Evolutionary conservation across 495 filamentous ascomycete genomes (phyloP).

Genomic region (Talaromyces liani): DNA sequence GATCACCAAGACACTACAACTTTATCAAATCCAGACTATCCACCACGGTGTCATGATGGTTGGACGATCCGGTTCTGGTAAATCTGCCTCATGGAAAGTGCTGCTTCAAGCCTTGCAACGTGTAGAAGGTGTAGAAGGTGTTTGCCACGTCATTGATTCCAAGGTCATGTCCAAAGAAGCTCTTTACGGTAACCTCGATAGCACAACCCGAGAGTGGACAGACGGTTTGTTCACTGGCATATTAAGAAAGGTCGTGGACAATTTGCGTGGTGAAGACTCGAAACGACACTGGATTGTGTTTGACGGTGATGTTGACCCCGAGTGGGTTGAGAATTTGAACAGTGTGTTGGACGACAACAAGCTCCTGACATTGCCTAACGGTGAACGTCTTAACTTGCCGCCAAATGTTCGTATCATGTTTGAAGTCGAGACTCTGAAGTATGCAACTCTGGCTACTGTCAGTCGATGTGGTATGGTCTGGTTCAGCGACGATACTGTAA

Average conservation of each 20-base stretch:
- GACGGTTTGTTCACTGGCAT: conserved; percentile 98
- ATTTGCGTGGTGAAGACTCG: conserved; percentile 89
- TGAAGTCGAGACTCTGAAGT: conserved; percentile 97
- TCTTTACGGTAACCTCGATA: conserved; percentile 90
- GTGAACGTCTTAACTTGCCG: conserved; percentile 90
- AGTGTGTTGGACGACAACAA: conserved; percentile 99
- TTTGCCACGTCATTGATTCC: conserved; percentile 95
- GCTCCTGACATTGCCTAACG: conserved; percentile 90
- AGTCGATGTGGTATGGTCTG: conserved; percentile 99
- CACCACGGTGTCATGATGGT: conserved; percentile 99
- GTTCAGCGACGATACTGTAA: conserved; percentile 98
- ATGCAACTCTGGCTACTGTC: conserved; percentile 94
- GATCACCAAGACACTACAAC: conserved; percentile 93
- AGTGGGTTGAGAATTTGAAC: conserved; percentile 99
- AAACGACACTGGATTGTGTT: conserved; percentile 99
- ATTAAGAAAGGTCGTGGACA: conserved; percentile 95
- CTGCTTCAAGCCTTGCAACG: conserved; percentile 89
- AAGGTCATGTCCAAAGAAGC: conserved; percentile 99
- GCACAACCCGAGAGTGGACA: conserved; percentile 96
- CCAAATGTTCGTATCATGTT: conserved; percentile 98
- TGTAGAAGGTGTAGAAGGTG: conserved; percentile 84
- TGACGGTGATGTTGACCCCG: conserved; percentile 96
- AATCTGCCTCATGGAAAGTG: conserved; percentile 90
- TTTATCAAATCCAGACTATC: conserved; percentile 95
- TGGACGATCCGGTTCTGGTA: conserved; percentile 87